Base-by-base conservation (phyloP, 768 basidiomycete genomes). In the Artomyces pyxidatus region DNA sequence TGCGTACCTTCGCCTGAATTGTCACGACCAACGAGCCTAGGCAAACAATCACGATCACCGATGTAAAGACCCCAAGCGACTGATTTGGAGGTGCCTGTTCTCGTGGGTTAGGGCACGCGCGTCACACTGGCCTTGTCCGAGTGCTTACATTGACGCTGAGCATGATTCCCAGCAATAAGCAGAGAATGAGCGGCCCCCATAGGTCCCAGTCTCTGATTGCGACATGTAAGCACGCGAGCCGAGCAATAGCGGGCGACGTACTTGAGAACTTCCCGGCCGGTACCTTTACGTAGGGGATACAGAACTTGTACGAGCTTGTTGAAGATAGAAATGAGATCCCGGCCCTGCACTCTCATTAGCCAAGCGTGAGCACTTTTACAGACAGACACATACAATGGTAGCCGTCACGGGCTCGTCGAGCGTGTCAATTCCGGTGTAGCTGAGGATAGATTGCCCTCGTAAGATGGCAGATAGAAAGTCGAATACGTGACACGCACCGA, bases 101-200 rank as follows among this genome's bases (percentile, higher is more conserved):
- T 14, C 48, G 35, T 41, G n/a, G 23, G 26, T 35, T 29, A 35
- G 26, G 42, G 50, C 6, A 49, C 54, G 38, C 35, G 29, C 17
- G 43, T 11, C 11, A 37, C 22, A 16, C 22, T 12, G 6, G 17
- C 29, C 7, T 17, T 35, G 32, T 19, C 22, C 2, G 5, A 39
- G 19, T 57, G 56, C 76, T 45, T 60, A 88, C 91, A 64, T 88
- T 89, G 40, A 91, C 68, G 61, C 88, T 92, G 17, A 95, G 77
- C 73, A 93, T 83, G 38, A 90, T 83, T 45, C 83, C 87, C 11
- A 94, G 76, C 35, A 78, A 64, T 47, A 94, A 73, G 58, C 85
- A 90, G 35, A 93, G 74, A 22, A 97, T 74, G 3, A 97, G 73
- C 10, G 94, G 94, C 3, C 94, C 94, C 95, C 95, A 98, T 22